Percentiles rank a stretch among this genome's conserved stretches.
Conservation (phyloP, 1,284 basidiomycete species). For the Volvariella volvacea region DNA sequence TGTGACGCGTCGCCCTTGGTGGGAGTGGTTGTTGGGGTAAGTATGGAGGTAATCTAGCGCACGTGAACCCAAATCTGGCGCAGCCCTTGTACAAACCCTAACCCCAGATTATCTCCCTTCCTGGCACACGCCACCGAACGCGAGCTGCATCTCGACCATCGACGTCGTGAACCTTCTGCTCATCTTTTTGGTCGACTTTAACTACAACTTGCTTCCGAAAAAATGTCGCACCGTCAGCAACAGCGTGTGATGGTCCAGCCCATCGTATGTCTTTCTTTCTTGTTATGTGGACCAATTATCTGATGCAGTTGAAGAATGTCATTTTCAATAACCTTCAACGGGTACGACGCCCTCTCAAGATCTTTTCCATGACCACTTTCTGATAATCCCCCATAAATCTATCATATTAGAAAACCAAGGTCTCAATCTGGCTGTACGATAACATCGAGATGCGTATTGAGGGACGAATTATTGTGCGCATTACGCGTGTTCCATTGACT, state of each 20-base stretch:
- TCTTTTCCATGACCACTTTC: neutral
- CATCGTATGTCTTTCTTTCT: constrained; percentile 62
- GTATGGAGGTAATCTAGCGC: constrained; percentile 9
- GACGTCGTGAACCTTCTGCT: constrained; percentile 11
- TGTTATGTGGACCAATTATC: constrained; percentile 9
- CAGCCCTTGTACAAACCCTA: constrained; percentile 19
- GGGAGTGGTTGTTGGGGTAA: constrained; percentile 10
- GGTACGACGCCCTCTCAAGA: constrained; percentile 26
- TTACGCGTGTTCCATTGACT: constrained; percentile 7
- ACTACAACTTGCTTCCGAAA: constrained; percentile 19
- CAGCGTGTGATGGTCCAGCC: constrained; percentile 97
- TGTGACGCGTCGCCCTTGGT: constrained; percentile 27
- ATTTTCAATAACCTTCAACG: constrained; percentile 99
- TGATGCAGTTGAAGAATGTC: constrained; percentile 67
- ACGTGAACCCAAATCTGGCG: constrained; percentile 15
- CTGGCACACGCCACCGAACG: constrained; percentile 8
- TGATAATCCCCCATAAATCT: constrained; percentile 4
- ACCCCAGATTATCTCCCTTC: constrained; percentile 13
- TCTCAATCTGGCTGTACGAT: constrained; percentile 96
- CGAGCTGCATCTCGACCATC: constrained; percentile 14
- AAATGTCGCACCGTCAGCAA: constrained; percentile 80
- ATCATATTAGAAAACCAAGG: constrained; percentile 64
- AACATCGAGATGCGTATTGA: constrained; percentile 97
- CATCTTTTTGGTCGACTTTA: constrained; percentile 14
- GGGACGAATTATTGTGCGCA: constrained; percentile 85